These are phyloP conservation scores for Chalaropsis thielavioides DNA, from an alignment of 2,329 filamentous ascomycete genomes.

Conservation along the genomic window DNA sequence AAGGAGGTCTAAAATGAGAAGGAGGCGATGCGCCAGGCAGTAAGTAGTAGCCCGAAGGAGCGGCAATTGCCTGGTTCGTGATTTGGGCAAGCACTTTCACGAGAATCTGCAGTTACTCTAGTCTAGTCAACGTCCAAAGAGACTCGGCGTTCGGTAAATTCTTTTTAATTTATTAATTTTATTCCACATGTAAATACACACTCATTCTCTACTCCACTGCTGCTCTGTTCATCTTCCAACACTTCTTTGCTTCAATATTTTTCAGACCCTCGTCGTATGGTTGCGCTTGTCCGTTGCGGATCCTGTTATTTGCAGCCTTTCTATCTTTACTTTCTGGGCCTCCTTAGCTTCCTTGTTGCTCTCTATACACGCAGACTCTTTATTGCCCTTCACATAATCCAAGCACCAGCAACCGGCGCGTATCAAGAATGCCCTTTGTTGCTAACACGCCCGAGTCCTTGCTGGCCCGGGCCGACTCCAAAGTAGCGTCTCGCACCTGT, in stretches of 20 bases:
- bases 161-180: background rate
- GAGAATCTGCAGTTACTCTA: background rate
- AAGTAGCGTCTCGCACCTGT: slow-evolving; percentile 71
- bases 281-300: background rate
- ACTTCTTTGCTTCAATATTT: too few relatives aligned
- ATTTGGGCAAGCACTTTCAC: background rate
- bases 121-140: background rate
- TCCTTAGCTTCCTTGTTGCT: background rate
- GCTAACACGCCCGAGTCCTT: slow-evolving; percentile 23
- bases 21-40: background rate
- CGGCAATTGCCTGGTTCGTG: background rate
- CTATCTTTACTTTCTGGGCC: background rate
- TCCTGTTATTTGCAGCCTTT: background rate
- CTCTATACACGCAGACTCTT: background rate
- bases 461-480: slow-evolving; percentile 58
- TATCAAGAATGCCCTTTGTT: slow-evolving; percentile 28
- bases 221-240: too few relatives aligned
- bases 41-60: background rate
- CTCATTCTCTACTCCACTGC: too few relatives aligned
- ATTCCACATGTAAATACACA: too few relatives aligned
- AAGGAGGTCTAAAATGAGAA: background rate
- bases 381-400: background rate
- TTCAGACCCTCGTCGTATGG: too few relatives aligned
- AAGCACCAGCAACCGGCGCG: background rate
- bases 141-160: background rate